Base-by-base conservation (phyloP, 345 rosid species). In the Syzygium grande region DNA sequence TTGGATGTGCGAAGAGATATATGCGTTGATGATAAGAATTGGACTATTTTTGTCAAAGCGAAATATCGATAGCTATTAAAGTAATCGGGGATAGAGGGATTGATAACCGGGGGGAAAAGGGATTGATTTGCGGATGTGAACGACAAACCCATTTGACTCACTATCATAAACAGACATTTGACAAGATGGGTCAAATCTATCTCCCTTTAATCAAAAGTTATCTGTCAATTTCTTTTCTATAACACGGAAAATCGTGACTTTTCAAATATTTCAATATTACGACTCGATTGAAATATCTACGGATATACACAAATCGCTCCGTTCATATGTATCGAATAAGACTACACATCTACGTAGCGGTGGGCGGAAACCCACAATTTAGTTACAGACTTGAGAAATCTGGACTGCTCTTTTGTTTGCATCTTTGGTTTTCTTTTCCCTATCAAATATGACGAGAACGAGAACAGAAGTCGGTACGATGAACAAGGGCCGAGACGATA, bases 231-330 rank as follows among this genome's bases (percentile, higher is more conserved):
- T 17, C 46, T 43, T 29, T 15, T 63, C 4, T 25, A 29, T 3
- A 63, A 29, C 21, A 63, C 0, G 3, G 3, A 65, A 65, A 30
- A 30, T 30, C 9, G 9, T 16, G 4, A 16, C 43, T 30, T 30
- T 4, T 8, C 1, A 7, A 8, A 30, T 65, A 30, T 65, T 65
- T 23, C 16, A 30, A 65, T 30, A 1, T 61, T 14, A 5, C 17
- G 54, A 4, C 19, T 52, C 6, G 17, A 6, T 61, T 7, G 0
- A 61, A 30, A 61, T 27, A 9, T n/a, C 6, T 61, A n/a, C 0
- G 0, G 5, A 7, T 61, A n/a, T 9, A n/a, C 38, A 2, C 5
- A 6, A 61, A 3, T 16, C 19, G 2, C 14, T 19, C 17, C 2
- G 12, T 9, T 65, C 4, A 30, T 11, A 15, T 4, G 4, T 65